Evolutionary conservation across 2,329 filamentous ascomycete genomes (phyloP).

Genomic region (Nothophaeocryptopus gaeumannii): DNA sequence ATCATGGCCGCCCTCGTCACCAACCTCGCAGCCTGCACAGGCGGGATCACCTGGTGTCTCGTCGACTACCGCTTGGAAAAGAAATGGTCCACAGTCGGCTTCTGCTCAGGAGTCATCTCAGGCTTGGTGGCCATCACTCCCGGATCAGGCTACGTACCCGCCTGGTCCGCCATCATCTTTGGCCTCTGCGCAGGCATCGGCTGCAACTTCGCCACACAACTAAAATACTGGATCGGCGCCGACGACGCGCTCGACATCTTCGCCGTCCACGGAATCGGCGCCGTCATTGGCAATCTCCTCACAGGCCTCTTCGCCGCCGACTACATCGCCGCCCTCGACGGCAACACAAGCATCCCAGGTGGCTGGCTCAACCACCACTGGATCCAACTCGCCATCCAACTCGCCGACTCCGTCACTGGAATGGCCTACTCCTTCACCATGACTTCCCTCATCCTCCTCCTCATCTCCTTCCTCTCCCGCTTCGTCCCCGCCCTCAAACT

Average conservation of each 20-base stretch:
- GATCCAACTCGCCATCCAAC: conserved; percentile 78
- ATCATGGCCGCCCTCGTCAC: conserved; percentile 85
- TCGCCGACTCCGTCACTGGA: conserved; percentile 75
- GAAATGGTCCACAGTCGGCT: conserved; percentile 91
- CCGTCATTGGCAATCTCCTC: conserved; percentile 73
- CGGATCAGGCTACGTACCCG: conserved; percentile 78
- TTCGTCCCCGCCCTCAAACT: conserved; percentile 73
- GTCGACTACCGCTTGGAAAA: conserved; percentile 84
- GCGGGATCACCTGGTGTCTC: conserved; percentile 84
- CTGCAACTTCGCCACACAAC: conserved; percentile 87
- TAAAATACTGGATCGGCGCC: conserved; percentile 77
- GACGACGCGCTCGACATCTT: conserved; percentile 90
- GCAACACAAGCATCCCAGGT: conserved; percentile 62
- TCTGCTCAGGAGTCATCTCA: conserved; percentile 86
- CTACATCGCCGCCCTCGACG: conserved; percentile 80
- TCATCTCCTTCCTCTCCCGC: conserved; percentile 66
- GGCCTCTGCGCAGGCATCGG: conserved; percentile 72
- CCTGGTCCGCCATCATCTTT: conserved; percentile 79
- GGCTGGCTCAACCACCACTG: conserved; percentile 84
- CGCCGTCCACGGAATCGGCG: conserved; percentile 75
- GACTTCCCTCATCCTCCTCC: conserved; percentile 68
- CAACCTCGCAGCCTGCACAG: conserved; percentile 78
- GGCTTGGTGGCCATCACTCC: conserved; percentile 87
- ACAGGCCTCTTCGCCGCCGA: conserved; percentile 82
- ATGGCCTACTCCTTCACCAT: conserved; percentile 74